Base-by-base conservation (phyloP, 1,139 yeast genomes). In the Blastobotrys apis region DNA sequence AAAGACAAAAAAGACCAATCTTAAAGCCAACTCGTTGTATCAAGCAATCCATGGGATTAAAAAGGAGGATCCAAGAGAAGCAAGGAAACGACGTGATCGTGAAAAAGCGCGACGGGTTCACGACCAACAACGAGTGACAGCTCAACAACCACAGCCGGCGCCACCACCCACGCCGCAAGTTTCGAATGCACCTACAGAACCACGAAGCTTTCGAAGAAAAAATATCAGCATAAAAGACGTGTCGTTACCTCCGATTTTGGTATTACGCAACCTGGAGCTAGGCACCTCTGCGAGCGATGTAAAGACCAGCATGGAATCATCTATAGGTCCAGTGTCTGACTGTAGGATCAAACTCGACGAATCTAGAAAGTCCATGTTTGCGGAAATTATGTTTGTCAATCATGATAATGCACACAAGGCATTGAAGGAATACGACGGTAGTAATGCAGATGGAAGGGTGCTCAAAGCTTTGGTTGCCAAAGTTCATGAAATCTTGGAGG, bases 211-310 rank as follows among this genome's bases (percentile, higher is more conserved):
- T n/a, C n/a, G n/a, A n/a, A n/a, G n/a, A n/a, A n/a, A n/a, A n/a
- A n/a, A n/a, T n/a, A n/a, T n/a, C n/a, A n/a, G n/a, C n/a, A n/a
- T n/a, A n/a, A 50, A 52, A 36, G 47, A 56, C 33, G 57, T 62
- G 16, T 45, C 57, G 25, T 43, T 53, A 31, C 63, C 64, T 33
- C 63, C 63, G 1, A 52, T 59, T 15, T 49, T 60, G 9, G 53
- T 51, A 32, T 42, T 59, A 6, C 37, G 47, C 19, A 60, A 59
- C 39, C 48, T 60, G 13, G 60, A 51, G 2, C 44, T 43, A 4
- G 63, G 63, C 5, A 60, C 64, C 1, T 53, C 55, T 5, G 44
- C 56, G 4, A 59, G 52, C 26, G 64, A 60, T 47, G 58, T 60
- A 38, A 8, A 17, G 5, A 10, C 33, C 6, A 30, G n/a, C 3